Evolutionary conservation across 192 early-diverging fungal species (phyloP).

Genomic region (Backusella parvicylindrica): DNA sequence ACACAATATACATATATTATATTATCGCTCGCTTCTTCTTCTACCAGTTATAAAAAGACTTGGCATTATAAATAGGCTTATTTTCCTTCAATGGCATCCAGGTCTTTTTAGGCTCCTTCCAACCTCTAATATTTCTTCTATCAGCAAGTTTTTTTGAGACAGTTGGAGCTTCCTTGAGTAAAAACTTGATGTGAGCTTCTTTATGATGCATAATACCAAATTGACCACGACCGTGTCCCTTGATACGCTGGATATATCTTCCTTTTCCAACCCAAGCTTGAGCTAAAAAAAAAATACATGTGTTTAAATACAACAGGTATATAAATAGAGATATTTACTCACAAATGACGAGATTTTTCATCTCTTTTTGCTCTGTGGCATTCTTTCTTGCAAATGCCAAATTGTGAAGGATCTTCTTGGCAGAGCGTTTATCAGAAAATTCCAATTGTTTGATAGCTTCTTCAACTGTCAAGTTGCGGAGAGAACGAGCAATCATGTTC

Average conservation of each 20-base stretch:
- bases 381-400: slow-evolving; percentile 68
- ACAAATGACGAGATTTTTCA: slow-evolving; percentile 60
- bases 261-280: slow-evolving; percentile 90
- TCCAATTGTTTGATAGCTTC: slow-evolving; percentile 80
- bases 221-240: slow-evolving; percentile 75
- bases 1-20: not conserved
- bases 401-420: slow-evolving; percentile 58
- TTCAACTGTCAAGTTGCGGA: slow-evolving; percentile 57
- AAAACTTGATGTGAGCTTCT: slow-evolving; percentile 76
- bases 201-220: slow-evolving; percentile 76
- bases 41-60: slow-evolving; percentile 75
- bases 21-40: not conserved
- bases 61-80: slow-evolving; percentile 71
- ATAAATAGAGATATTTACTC: too few species aligned
- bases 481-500: slow-evolving; percentile 67
- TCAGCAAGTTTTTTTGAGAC: slow-evolving; percentile 30
- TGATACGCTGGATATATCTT: slow-evolving; percentile 64
- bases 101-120: slow-evolving; percentile 62
- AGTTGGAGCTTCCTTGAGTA: slow-evolving; percentile 60
- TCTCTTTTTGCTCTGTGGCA: slow-evolving; percentile 58
- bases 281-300: slow-evolving; percentile 37
- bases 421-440: slow-evolving; percentile 67
- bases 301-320: too few species aligned
- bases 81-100: slow-evolving; percentile 68
- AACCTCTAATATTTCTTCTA: slow-evolving; percentile 58